A percentile compares a stretch with the other conserved stretches of the same genome.
These are phyloP conservation scores for Zea luxurians DNA, from an alignment of 176 grass and related monocot species.

Conservation along the genomic window DNA sequence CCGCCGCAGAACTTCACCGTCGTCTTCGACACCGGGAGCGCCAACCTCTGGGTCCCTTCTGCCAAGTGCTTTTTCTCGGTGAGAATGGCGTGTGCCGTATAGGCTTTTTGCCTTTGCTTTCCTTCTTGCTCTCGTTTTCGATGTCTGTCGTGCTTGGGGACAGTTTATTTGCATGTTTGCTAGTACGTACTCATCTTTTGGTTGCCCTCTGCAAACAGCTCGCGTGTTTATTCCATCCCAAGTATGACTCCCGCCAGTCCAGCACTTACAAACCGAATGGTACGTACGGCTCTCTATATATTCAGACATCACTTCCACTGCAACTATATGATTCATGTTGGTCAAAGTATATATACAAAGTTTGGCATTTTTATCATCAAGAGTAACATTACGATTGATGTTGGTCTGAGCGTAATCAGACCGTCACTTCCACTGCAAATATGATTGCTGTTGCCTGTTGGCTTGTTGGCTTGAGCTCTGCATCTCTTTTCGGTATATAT, in stretches of 20 bases:
- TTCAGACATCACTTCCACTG: not conserved
- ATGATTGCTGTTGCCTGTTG: not conserved
- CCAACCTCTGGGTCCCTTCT: slow-evolving; percentile 93
- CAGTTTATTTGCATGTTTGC: not conserved
- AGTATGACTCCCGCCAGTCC: slow-evolving; percentile 66
- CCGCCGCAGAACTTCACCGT: slow-evolving; percentile 90
- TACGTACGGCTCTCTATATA: slow-evolving; percentile 50
- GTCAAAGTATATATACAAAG: not conserved
- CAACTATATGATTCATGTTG: not conserved
- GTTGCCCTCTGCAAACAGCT: slow-evolving; percentile 45
- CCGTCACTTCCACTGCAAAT: not conserved
- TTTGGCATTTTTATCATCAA: not conserved
- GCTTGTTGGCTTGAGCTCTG: not conserved
- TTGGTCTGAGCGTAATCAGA: not conserved
- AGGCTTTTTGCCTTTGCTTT: not conserved
- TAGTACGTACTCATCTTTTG: not conserved
- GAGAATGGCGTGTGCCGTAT: not conserved
- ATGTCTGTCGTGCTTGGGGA: not conserved
- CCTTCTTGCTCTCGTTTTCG: not conserved
- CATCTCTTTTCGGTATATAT: slow-evolving; percentile 4
- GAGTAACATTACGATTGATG: not conserved
- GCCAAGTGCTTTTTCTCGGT: slow-evolving; percentile 87
- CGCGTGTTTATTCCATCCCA: slow-evolving; percentile 79
- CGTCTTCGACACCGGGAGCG: slow-evolving; percentile 92
- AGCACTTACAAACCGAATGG: slow-evolving; percentile 80